phyloP scores from a whole-genome alignment of 441 rosid genomes.

The Daphne laureola region DNA sequence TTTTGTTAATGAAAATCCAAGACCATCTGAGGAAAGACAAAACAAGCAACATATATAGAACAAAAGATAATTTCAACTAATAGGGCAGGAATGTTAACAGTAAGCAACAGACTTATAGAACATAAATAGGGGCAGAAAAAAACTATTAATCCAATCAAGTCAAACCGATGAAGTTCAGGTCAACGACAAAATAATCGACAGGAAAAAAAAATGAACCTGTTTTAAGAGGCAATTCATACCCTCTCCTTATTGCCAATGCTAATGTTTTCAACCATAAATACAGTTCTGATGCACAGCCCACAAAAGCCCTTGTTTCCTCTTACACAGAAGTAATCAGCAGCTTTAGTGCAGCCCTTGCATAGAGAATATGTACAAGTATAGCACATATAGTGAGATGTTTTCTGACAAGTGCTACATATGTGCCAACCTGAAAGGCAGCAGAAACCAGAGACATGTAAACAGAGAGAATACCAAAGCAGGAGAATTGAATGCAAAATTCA shows the following conservation, averaged over 20 bases:
- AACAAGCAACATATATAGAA: not conserved
- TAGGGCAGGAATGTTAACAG: no score
- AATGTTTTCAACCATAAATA: conserved; percentile 73
- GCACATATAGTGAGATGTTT: conserved; percentile 76
- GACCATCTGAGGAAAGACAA: not conserved
- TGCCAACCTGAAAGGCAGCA: conserved; percentile 78
- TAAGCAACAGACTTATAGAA: no score
- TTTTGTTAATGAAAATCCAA: no score
- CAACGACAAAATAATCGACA: no score
- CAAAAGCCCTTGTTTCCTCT: conserved; percentile 78
- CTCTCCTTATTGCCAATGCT: conserved; percentile 34
- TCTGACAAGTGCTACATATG: conserved; percentile 75
- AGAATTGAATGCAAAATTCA: no score
- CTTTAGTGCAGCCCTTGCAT: conserved; percentile 79
- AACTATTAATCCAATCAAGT: no score
- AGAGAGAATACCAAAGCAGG: no score
- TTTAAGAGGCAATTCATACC: conserved; percentile 30
- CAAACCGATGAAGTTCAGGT: no score
- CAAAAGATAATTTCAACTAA: no score
- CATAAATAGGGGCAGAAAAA: no score
- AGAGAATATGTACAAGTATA: conserved; percentile 89
- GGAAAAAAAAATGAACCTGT: not conserved
- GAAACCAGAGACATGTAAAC: not conserved
- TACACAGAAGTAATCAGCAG: conserved; percentile 72
- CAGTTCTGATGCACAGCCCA: conserved; percentile 76